Percentiles rank a stretch among this genome's conserved stretches.
Conservation (phyloP, 1,139 yeast species). For the Pichia sp. region DNA sequence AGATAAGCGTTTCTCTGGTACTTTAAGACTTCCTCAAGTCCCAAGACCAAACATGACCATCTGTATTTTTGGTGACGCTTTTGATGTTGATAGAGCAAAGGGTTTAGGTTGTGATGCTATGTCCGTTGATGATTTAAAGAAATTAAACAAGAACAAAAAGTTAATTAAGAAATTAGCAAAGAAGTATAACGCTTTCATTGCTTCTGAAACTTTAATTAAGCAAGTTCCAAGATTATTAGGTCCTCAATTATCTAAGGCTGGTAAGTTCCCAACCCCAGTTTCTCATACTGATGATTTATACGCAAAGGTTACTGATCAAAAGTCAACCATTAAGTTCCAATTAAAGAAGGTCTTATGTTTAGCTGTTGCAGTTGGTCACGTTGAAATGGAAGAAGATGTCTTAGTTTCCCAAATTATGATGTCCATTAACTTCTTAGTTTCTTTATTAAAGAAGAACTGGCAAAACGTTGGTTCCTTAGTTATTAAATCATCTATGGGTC, state of each 20-base stretch:
- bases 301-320: conserved; percentile 93
- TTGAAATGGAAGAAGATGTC: conserved; percentile 95
- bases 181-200: conserved; percentile 99
- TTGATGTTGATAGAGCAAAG: conserved; percentile 99
- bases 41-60: conserved; percentile 99
- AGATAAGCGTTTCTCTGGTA: conserved; percentile 99
- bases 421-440: conserved; percentile 98
- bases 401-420: conserved; percentile 97
- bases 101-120: conserved; percentile 98
- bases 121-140: conserved; percentile 99
- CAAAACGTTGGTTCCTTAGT: conserved; percentile 99
- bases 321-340: conserved; percentile 99
- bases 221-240: conserved; percentile 99
- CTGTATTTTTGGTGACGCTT: conserved; percentile 99
- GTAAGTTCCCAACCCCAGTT: conserved; percentile 99
- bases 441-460: conserved; percentile 99
- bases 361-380: conserved; percentile 97
- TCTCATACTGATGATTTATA: conserved; percentile 98
- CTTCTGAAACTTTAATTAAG: conserved; percentile 98
- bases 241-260: conserved; percentile 99
- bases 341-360: conserved; percentile 94
- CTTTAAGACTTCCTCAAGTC: conserved; percentile 96
- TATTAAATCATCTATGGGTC: conserved; percentile 99
- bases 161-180: conserved; percentile 99
- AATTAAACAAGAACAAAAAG: conserved; percentile 99